These are phyloP conservation scores for Brassica nigra DNA, from an alignment of 345 rosid genomes.

Conservation along the genomic window DNA sequence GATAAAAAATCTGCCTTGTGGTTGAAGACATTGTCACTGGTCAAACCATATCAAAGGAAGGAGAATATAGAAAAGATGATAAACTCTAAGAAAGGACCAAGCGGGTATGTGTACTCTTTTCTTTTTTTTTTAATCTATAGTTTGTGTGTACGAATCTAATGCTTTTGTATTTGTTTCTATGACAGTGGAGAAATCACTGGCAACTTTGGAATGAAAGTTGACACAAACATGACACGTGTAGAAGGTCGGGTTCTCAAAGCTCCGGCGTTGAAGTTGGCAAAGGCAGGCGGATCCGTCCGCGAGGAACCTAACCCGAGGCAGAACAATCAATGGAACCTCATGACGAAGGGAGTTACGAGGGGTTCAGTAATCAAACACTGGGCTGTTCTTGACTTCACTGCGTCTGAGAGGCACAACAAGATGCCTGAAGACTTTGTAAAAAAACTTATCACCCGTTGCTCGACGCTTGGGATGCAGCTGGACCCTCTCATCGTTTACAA, in stretches of 20 bases:
- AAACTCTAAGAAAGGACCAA: conserved; percentile 56
- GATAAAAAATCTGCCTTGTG: conserved; percentile 31
- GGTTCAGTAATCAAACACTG: conserved; percentile 65
- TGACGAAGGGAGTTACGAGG: conserved; percentile 55
- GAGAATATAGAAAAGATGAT: conserved; percentile 54
- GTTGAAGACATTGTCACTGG: conserved; percentile 58
- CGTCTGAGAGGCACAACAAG: conserved; percentile 32
- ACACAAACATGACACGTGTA: conserved; percentile 63
- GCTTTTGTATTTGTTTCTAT: conserved; percentile 2
- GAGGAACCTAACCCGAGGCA: conserved; percentile 50
- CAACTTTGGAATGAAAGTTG: conserved; percentile 73
- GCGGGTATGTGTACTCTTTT: conserved; percentile 54
- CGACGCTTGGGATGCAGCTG: conserved; percentile 61
- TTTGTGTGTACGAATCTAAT: conserved; percentile 17
- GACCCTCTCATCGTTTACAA: conserved; percentile 44
- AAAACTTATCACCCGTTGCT: conserved; percentile 50
- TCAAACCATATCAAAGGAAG: conserved; percentile 49
- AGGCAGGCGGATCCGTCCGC: conserved; percentile 41
- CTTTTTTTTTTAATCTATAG: neutral
- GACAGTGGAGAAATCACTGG: conserved; percentile 57
- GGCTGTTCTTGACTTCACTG: conserved; percentile 76
- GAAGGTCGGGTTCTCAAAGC: conserved; percentile 71
- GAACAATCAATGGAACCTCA: conserved; percentile 75
- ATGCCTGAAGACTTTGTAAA: conserved; percentile 42
- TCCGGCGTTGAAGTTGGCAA: conserved; percentile 60